Evolutionary conservation across 345 rosid genomes (phyloP).

Genomic region (Gossypium thurberi): DNA sequence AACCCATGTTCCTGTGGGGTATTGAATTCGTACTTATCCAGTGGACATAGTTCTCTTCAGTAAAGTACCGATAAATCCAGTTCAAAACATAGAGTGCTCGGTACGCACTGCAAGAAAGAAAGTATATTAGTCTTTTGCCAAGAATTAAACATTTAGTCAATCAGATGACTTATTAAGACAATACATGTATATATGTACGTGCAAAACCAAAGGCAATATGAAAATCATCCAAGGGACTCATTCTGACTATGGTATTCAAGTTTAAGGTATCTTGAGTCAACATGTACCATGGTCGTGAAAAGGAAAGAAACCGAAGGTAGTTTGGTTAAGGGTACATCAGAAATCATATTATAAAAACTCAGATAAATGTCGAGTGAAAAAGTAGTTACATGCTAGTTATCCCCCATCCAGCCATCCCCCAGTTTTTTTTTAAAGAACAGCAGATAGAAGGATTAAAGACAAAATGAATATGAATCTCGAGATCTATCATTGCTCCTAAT

Average conservation of each 20-base stretch:
- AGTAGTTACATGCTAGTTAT: too few species aligned
- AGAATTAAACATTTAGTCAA: background rate
- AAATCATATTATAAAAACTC: background rate
- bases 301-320: background rate
- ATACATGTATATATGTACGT: background rate
- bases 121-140: background rate
- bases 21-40: slow-evolving; percentile 58
- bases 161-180: background rate
- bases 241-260: background rate
- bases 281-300: background rate
- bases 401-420: too few species aligned
- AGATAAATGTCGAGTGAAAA: background rate
- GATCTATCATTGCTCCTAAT: too few species aligned
- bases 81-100: slow-evolving; percentile 60
- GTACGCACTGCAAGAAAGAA: slow-evolving; percentile 46
- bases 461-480: too few species aligned
- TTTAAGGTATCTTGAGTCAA: background rate
- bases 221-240: background rate
- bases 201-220: background rate
- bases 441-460: too few species aligned
- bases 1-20: background rate
- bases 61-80: slow-evolving; percentile 77
- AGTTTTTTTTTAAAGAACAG: too few species aligned
- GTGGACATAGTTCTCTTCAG: slow-evolving; percentile 56
- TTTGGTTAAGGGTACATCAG: background rate